Conservation (phyloP, 1,284 basidiomycete species). For the Violaceomyces palustris region DNA sequence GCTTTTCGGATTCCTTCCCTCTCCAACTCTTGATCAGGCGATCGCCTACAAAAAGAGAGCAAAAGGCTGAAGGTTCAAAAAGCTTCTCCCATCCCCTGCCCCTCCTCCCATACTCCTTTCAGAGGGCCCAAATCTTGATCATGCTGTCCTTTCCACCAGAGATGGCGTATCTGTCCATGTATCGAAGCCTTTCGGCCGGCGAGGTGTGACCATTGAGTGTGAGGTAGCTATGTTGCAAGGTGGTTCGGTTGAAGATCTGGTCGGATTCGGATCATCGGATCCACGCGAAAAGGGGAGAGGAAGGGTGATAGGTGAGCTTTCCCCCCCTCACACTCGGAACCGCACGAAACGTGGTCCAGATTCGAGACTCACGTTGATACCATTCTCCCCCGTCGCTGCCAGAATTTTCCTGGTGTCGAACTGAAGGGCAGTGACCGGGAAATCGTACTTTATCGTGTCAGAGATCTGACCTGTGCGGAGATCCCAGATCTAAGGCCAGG, state of each 20-base stretch:
- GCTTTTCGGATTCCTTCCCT: no score
- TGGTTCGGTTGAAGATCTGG: conserved; percentile 91
- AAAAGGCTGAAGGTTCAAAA: no score
- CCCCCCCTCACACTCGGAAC: neutral
- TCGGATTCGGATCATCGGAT: no score
- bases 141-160: conserved; percentile 81
- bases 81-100: no score
- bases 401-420: conserved; percentile 90
- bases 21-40: no score
- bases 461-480: conserved; percentile 80
- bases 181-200: conserved; percentile 82
- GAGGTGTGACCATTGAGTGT: conserved; percentile 84
- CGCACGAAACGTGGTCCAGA: neutral
- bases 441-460: conserved; percentile 86
- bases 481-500: conserved; percentile 79
- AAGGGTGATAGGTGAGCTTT: no score
- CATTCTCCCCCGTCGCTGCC: conserved; percentile 88
- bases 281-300: no score
- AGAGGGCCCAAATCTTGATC: conserved; percentile 94
- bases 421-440: conserved; percentile 83
- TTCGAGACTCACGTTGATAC: conserved; percentile 66
- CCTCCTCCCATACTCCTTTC: no score
- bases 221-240: conserved; percentile 77
- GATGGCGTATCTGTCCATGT: conserved; percentile 92
- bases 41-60: no score